phyloP scores from a whole-genome alignment of 169 alveolate genomes.

The Theileria parva region DNA sequence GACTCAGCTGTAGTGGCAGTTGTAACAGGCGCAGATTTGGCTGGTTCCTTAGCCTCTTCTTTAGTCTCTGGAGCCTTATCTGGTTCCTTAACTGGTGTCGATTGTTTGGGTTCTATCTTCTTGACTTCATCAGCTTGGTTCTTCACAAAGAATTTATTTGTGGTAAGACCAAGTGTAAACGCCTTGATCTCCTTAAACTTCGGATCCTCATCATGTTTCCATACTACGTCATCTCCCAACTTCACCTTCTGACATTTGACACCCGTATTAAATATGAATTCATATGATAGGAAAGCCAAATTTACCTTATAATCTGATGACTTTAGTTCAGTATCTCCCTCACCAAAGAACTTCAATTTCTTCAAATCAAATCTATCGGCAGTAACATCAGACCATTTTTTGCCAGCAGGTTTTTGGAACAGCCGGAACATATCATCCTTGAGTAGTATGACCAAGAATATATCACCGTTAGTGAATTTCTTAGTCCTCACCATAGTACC shows the following conservation, averaged over 20 bases:
- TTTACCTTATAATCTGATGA: not conserved
- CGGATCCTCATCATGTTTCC: not conserved
- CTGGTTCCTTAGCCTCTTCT: too few relatives aligned
- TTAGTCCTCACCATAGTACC: not conserved
- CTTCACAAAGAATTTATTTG: not conserved
- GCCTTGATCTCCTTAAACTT: not conserved
- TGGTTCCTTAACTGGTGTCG: too few relatives aligned
- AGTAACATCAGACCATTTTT: not conserved
- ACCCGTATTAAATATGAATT: not conserved
- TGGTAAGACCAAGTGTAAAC: not conserved
- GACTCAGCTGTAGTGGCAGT: too few relatives aligned
- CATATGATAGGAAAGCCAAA: too few relatives aligned
- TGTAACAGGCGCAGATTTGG: too few relatives aligned
- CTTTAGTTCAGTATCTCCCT: not conserved
- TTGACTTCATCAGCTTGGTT: not conserved
- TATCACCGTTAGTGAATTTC: not conserved
- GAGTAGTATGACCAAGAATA: not conserved
- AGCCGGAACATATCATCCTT: not conserved
- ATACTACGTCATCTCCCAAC: not conserved
- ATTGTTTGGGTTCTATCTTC: not conserved
- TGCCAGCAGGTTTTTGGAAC: not conserved
- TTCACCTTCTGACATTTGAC: not conserved
- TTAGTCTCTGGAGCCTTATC: too few relatives aligned
- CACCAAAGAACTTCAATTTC: not conserved
- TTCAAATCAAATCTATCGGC: not conserved